Evolutionary conservation across 108 stramenopile species (phyloP).

Genomic region (Discostella pseudostelligera): DNA sequence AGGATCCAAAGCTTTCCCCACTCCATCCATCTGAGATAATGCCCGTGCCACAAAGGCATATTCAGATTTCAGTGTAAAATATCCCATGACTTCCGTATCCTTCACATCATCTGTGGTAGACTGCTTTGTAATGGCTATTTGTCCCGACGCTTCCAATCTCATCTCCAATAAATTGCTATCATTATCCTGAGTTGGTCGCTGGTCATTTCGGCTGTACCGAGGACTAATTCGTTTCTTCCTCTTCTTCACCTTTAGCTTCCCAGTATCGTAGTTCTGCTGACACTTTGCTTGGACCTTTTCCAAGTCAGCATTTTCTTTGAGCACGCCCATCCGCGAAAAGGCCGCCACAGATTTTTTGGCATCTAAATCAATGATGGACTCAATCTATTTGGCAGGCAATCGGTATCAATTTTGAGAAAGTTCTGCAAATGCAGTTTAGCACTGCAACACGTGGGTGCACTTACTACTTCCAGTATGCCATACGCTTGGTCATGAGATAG

Average conservation of each 20-base stretch:
- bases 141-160: constrained; percentile 16
- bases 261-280: constrained; percentile 76
- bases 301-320: constrained; percentile 72
- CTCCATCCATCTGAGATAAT: constrained; percentile 83
- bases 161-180: constrained; percentile 12
- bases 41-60: constrained; percentile 89
- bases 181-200: constrained; percentile 13
- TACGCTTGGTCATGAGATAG: constrained; percentile 62
- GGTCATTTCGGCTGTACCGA: constrained; percentile 13
- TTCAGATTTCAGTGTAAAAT: constrained; percentile 79
- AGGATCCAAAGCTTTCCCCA: constrained; percentile 73
- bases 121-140: constrained; percentile 8
- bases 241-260: constrained; percentile 57
- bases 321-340: constrained; percentile 78
- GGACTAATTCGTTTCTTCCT: constrained; percentile 36
- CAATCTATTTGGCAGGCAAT: too few species aligned
- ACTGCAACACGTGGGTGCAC: too few species aligned
- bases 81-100: constrained; percentile 79
- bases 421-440: too few species aligned
- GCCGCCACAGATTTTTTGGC: constrained; percentile 70
- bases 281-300: constrained; percentile 66
- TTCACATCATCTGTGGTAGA: constrained; percentile 33
- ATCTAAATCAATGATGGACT: constrained; percentile 80
- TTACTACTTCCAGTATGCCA: constrained; percentile 81
- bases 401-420: too few species aligned